Evolutionary conservation across 106 monocot genomes (phyloP).

Genomic region (Triglochin maritima): DNA sequence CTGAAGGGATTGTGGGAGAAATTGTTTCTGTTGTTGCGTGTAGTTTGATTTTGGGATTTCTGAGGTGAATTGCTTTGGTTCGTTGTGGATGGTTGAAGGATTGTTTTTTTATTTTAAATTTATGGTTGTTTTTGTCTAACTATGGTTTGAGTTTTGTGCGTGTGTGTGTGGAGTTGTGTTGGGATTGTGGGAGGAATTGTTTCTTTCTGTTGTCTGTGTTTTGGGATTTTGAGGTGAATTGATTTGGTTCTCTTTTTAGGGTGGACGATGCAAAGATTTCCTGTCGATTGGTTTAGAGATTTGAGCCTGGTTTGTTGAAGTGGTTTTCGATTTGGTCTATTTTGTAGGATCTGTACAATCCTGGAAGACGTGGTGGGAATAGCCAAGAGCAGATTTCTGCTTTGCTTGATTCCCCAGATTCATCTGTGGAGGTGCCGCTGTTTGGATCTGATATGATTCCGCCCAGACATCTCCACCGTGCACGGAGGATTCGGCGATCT

Average conservation of each 20-base stretch:
- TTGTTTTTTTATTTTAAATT: not conserved
- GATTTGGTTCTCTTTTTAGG: not conserved
- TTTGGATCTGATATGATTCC: slow-evolving; percentile 34
- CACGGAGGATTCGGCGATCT: slow-evolving; percentile 37
- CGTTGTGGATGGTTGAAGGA: not conserved
- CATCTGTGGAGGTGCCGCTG: slow-evolving; percentile 16
- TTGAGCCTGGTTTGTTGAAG: not conserved
- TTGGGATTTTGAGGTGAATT: not conserved
- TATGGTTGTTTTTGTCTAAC: too few species aligned
- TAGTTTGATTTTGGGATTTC: not conserved
- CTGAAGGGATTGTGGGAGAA: not conserved
- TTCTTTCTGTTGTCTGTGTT: not conserved
- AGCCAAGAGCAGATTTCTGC: slow-evolving; percentile 35
- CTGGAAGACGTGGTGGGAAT: slow-evolving; percentile 22
- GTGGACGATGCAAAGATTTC: not conserved
- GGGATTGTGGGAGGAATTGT: not conserved
- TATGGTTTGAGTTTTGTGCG: not conserved
- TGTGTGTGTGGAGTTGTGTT: too few species aligned
- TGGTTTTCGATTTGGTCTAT: not conserved
- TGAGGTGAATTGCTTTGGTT: not conserved
- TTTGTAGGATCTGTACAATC: slow-evolving; percentile 26
- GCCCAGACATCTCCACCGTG: slow-evolving; percentile 22
- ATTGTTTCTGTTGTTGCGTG: not conserved
- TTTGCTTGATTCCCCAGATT: slow-evolving; percentile 30
- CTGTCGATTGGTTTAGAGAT: too few species aligned